These are phyloP conservation scores for Crassisporium funariophilum DNA, from an alignment of 768 basidiomycete species.

Conservation along the genomic window DNA sequence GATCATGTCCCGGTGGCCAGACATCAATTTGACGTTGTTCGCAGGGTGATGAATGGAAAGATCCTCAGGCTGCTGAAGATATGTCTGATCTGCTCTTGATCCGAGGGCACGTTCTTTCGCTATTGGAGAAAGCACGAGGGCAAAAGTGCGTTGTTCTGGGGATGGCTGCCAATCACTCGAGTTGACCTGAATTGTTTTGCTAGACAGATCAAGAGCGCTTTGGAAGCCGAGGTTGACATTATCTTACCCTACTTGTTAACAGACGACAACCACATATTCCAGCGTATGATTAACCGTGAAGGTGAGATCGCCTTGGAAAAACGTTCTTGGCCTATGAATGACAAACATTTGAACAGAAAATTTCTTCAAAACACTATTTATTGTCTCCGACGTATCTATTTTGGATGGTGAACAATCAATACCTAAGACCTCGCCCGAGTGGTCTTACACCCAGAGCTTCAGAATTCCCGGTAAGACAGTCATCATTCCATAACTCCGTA, in stretches of 20 bases:
- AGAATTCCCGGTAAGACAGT: conserved; percentile 45
- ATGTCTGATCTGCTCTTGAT: conserved; percentile 67
- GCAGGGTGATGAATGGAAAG: conserved; percentile 65
- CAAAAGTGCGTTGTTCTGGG: conserved; percentile 62
- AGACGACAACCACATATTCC: conserved; percentile 23
- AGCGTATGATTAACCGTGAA: conserved; percentile 43
- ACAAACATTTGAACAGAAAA: conserved; percentile 42
- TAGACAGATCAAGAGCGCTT: conserved; percentile 72
- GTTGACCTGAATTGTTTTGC: conserved; percentile 4
- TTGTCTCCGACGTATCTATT: conserved; percentile 72
- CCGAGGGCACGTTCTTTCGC: conserved; percentile 58
- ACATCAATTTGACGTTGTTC: background rate
- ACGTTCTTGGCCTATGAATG: background rate
- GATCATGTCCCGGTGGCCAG: background rate
- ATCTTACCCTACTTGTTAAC: conserved; percentile 44
- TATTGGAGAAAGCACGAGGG: conserved; percentile 76
- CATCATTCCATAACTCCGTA: background rate
- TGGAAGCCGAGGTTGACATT: conserved; percentile 77
- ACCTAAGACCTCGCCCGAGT: conserved; percentile 41
- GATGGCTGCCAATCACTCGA: background rate
- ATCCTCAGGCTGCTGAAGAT: conserved; percentile 54
- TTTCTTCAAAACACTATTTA: conserved; percentile 74
- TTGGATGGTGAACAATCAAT: conserved; percentile 46
- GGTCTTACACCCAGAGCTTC: conserved; percentile 51
- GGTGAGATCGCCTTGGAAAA: no score